Evolutionary conservation across 345 rosid species (phyloP).

Genomic region (Ceriops decandra): DNA sequence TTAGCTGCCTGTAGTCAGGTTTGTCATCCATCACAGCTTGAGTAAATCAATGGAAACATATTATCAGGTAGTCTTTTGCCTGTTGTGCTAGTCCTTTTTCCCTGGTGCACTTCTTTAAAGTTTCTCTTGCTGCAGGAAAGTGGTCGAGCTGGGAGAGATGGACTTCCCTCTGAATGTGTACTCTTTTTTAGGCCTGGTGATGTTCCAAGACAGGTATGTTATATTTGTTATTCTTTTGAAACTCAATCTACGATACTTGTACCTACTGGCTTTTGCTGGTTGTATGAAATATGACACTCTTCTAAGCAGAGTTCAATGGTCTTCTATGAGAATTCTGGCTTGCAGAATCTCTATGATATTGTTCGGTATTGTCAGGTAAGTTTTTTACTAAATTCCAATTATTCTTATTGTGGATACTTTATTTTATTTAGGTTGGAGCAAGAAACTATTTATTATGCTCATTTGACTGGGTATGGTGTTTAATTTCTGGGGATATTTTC

Average conservation of each 20-base stretch:
- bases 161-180: constrained; percentile 85
- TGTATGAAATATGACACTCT: constrained; percentile 9
- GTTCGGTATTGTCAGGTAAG: constrained; percentile 90
- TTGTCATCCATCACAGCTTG: constrained; percentile 97
- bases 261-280: not conserved
- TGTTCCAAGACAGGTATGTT: constrained; percentile 79
- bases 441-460: too few relatives aligned
- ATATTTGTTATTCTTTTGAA: not conserved
- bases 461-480: too few relatives aligned
- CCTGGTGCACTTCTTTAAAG: constrained; percentile 10
- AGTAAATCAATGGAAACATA: constrained; percentile 99
- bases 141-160: constrained; percentile 98
- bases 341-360: constrained; percentile 87
- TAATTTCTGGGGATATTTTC: too few relatives aligned
- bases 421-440: too few relatives aligned
- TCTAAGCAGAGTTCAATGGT: constrained; percentile 89
- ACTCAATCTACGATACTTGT: constrained; percentile 1
- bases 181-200: constrained; percentile 86
- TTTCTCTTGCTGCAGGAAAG: constrained; percentile 65
- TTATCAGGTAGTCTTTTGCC: constrained; percentile 60
- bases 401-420: too few relatives aligned
- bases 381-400: too few relatives aligned
- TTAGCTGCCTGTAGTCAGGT: constrained; percentile 72
- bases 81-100: not conserved
- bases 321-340: constrained; percentile 88